A percentile compares a stretch with the other conserved stretches of the same genome.
These are phyloP conservation scores for Picea engelmannii DNA, from an alignment of 83 land plant genomes.

Conservation along the genomic window DNA sequence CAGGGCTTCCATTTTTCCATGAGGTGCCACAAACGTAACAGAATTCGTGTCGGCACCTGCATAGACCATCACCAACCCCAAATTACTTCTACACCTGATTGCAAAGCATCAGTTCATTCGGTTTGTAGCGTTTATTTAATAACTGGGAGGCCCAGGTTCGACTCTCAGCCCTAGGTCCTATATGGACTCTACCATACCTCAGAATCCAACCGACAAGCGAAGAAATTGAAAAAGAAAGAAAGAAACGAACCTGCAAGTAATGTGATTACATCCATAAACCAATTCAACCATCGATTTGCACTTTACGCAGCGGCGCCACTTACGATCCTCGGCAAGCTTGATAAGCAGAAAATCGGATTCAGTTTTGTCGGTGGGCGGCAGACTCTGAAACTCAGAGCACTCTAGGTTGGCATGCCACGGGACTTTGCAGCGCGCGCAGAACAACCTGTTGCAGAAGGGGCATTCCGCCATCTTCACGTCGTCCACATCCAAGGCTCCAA, in stretches of 20 bases:
- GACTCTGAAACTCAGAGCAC: constrained; percentile 31
- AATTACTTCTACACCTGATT: too few relatives aligned
- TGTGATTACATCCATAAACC: constrained; percentile 22
- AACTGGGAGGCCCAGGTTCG: too few relatives aligned
- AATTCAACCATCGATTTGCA: constrained; percentile 40
- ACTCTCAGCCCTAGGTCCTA: too few relatives aligned
- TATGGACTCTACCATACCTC: too few relatives aligned
- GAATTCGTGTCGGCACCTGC: too few relatives aligned
- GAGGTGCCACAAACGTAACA: too few relatives aligned
- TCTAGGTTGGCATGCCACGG: constrained; percentile 41
- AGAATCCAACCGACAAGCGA: too few relatives aligned
- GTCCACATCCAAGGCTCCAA: neutral
- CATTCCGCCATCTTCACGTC: constrained; percentile 28
- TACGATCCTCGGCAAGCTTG: constrained; percentile 27
- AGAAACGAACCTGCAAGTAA: constrained; percentile 26
- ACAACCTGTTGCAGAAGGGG: constrained; percentile 31
- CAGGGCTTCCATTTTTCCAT: too few relatives aligned
- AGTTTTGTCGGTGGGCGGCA: constrained; percentile 13
- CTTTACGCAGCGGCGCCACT: constrained; percentile 33
- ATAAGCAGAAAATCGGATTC: constrained; percentile 24
- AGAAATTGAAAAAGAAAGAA: too few relatives aligned
- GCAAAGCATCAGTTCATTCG: too few relatives aligned
- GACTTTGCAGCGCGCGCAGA: constrained; percentile 45
- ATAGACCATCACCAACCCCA: too few relatives aligned
- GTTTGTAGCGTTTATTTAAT: too few relatives aligned